Evolutionary conservation across 352 stramenopile genomes (phyloP).

Genomic region (Sclerospora graminicola): DNA sequence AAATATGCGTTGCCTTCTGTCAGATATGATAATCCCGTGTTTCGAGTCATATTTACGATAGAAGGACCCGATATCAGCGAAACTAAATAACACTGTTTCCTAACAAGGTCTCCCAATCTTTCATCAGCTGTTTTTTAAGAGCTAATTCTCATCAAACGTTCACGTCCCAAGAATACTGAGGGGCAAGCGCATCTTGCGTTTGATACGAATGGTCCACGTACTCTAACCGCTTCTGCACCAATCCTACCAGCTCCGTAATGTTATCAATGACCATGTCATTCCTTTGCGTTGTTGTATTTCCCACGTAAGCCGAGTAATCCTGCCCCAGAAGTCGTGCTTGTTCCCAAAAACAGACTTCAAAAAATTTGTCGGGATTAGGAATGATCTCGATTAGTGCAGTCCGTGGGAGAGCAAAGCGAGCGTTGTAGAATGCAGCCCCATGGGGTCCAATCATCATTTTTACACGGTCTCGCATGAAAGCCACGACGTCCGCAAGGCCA

Average conservation of each 20-base stretch:
- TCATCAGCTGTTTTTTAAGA: too few relatives aligned
- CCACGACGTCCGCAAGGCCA: constrained; percentile 9
- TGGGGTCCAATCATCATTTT: constrained; percentile 25
- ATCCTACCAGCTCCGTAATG: constrained; percentile 8
- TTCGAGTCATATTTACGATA: too few relatives aligned
- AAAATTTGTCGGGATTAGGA: constrained; percentile 13
- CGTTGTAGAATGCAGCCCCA: constrained; percentile 21
- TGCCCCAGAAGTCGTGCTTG: constrained; percentile 18
- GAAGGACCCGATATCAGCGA: too few relatives aligned
- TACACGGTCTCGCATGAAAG: constrained; percentile 17
- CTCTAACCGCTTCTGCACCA: constrained; percentile 6
- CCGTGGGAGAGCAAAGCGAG: constrained; percentile 13
- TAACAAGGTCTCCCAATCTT: too few relatives aligned
- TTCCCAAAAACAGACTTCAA: constrained; percentile 19
- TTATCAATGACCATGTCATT: constrained; percentile 18
- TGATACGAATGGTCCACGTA: constrained; percentile 19
- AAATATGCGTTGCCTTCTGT: too few relatives aligned
- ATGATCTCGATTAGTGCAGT: constrained; percentile 21
- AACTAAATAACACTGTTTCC: too few relatives aligned
- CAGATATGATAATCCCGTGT: too few relatives aligned
- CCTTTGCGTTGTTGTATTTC: constrained; percentile 1
- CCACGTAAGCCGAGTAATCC: constrained; percentile 20
- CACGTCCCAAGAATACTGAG: constrained; percentile 19
- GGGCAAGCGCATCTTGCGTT: constrained; percentile 7
- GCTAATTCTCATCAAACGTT: neutral